Percentiles rank a stretch among this genome's conserved stretches.
Conservation (phyloP, 208 protist genomes). For the Leishmania tarentolae region DNA sequence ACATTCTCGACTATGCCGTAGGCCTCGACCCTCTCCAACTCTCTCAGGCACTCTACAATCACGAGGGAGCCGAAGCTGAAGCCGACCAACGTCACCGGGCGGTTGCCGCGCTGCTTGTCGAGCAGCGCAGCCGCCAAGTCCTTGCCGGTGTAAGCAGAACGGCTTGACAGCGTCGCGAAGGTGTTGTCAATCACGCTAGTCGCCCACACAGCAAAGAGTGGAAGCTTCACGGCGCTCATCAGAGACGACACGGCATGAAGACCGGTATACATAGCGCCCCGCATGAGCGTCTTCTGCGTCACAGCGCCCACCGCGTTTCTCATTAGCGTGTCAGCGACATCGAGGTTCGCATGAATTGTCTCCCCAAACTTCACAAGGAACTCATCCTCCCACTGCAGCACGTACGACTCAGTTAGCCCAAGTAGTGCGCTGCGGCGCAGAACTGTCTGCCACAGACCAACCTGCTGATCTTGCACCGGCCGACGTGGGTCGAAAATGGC, state of each 20-base stretch:
- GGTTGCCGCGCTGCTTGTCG: conserved; percentile 56
- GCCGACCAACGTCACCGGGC: conserved; percentile 87
- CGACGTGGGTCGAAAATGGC: conserved; percentile 75
- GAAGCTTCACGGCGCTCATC: conserved; percentile 64
- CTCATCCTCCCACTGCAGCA: conserved; percentile 82
- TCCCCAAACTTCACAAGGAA: conserved; percentile 71
- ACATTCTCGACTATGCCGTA: conserved; percentile 86
- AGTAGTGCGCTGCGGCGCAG: conserved; percentile 44
- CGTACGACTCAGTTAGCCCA: conserved; percentile 60
- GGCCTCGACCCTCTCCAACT: conserved; percentile 58
- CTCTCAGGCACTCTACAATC: conserved; percentile 79
- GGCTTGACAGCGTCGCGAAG: conserved; percentile 73
- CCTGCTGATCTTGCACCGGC: conserved; percentile 74
- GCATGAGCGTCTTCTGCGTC: conserved; percentile 47
- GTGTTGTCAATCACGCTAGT: conserved; percentile 86
- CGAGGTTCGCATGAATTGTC: conserved; percentile 53
- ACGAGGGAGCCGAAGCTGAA: conserved; percentile 87
- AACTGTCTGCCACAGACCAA: conserved; percentile 72
- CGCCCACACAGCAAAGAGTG: conserved; percentile 79
- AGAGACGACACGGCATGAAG: conserved; percentile 72
- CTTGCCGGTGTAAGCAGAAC: conserved; percentile 71
- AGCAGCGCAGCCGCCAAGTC: conserved; percentile 80
- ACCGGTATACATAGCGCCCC: conserved; percentile 67
- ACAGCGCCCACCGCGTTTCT: conserved; percentile 39
- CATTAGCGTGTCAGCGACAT: conserved; percentile 49